Base-by-base conservation (phyloP, 768 basidiomycete species). In the Pholiota microspora region DNA sequence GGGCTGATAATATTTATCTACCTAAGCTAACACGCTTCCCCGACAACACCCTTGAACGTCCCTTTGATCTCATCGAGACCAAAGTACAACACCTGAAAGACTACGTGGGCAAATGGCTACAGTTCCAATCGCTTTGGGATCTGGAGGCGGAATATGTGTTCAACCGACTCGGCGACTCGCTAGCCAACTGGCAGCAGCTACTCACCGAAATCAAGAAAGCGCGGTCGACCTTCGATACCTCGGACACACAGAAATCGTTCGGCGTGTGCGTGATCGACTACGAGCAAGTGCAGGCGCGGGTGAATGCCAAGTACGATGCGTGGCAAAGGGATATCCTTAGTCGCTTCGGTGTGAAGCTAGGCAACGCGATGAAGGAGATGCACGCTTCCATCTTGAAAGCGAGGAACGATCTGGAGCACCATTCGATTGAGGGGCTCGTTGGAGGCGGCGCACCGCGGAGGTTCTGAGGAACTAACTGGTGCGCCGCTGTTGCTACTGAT, bases 81-180 rank as follows among this genome's bases (percentile, higher is more conserved):
- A 97, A 97, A 71, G 86, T 94, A 13, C 87, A 89, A 54, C 85
- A 92, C 57, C 80, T 99, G 51, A 86, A 81, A 62, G 87, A 88
- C 44, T 99, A 99, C 70, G 94, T 98, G 47, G 91, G 80, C 55
- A 97, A 97, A 74, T 99, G 97, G 97, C 82, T 98, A 0, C 95
- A 96, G 65, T 98, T 99, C 82, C 97, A 98, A 71, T 96, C 96
- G 0, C 78, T 98, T 0, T 98, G 96, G 97, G 97, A 99, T 68
- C 84, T 98, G 36, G 94, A 98, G 71, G 83, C 95, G 25, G 96
- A 98, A 79, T 89, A 91, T 66, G 95, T 99, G 31, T 98, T 97
- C 79, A 87, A 86, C 63, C 89, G 92, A 0, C 86, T 99, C 6
- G 97, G 97, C 7, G 96, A 99, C 70, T 92, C 92, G 10, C 83